Evolutionary conservation across 2,329 filamentous ascomycete species (phyloP).

Genomic region (Amylocarpus encephaloides): DNA sequence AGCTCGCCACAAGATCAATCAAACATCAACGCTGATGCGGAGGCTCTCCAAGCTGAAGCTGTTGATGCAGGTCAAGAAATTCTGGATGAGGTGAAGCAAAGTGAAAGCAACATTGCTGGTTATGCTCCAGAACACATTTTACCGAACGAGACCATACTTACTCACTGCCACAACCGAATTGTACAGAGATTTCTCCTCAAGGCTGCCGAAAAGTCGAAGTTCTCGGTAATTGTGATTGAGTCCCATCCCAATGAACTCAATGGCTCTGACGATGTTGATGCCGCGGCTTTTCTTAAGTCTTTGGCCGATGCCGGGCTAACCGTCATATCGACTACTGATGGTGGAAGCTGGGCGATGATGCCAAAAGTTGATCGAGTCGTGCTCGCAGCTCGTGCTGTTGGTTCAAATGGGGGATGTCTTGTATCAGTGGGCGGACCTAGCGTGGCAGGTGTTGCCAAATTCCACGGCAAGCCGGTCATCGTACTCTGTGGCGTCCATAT

Average conservation of each 20-base stretch:
- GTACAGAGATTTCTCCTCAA: constrained; percentile 86
- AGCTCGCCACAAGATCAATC: constrained; percentile 41
- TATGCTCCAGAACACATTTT: constrained; percentile 90
- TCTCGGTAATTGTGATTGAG: constrained; percentile 81
- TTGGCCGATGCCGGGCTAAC: constrained; percentile 71
- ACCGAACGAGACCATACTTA: constrained; percentile 85
- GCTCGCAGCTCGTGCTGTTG: constrained; percentile 77
- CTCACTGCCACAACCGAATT: constrained; percentile 77
- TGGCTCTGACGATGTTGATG: constrained; percentile 33
- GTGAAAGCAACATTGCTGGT: constrained; percentile 86
- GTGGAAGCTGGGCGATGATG: constrained; percentile 88
- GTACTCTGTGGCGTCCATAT: constrained; percentile 91
- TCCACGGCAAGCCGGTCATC: constrained; percentile 77
- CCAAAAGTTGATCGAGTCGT: constrained; percentile 93
- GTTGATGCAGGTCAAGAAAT: constrained; percentile 93
- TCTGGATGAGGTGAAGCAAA: constrained; percentile 87
- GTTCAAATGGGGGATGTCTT: constrained; percentile 81
- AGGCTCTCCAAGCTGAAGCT: constrained; percentile 81
- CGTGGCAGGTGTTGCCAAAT: constrained; percentile 78
- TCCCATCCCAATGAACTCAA: constrained; percentile 62
- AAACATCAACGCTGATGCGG: constrained; percentile 30
- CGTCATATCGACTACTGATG: constrained; percentile 78
- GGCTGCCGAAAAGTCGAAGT: constrained; percentile 82
- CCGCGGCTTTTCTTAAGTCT: constrained; percentile 63
- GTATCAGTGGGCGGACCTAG: constrained; percentile 77